Evolutionary conservation across 495 filamentous ascomycete species (phyloP).

Genomic region (Penicillium canescens): DNA sequence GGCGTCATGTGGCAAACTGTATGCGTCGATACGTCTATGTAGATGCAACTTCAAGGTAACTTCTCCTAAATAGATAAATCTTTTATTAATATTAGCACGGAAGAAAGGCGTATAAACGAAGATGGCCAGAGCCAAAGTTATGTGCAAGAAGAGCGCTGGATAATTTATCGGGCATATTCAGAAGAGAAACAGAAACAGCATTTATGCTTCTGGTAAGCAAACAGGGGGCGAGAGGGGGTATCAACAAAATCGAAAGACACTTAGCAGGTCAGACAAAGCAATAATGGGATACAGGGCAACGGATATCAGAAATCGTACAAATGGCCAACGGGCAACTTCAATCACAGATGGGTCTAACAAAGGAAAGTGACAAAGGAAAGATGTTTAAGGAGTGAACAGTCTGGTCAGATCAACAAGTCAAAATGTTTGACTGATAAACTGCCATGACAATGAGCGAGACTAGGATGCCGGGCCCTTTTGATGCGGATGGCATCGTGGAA

Average conservation of each 20-base stretch:
- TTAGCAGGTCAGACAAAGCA: conserved; percentile 15
- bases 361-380: conserved; percentile 32
- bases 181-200: conserved; percentile 12
- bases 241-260: conserved; percentile 36
- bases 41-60: background rate
- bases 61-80: background rate
- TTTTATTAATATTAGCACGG: conserved; percentile 1
- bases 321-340: conserved; percentile 1
- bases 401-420: conserved; percentile 5
- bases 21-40: too few species aligned
- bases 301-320: conserved; percentile 16
- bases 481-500: too few species aligned
- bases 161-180: conserved; percentile 14
- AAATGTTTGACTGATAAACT: background rate
- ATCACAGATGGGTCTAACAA: conserved; percentile 6
- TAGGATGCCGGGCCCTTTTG: too few species aligned
- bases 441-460: conserved; percentile 1
- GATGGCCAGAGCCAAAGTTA: conserved; percentile 6
- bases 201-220: conserved; percentile 23
- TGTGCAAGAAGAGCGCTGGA: conserved; percentile 16
- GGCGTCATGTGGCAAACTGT: too few species aligned
- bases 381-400: conserved; percentile 31
- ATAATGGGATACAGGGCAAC: conserved; percentile 4
- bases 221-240: conserved; percentile 42
- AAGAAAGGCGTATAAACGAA: background rate